Conservation (phyloP, 1,139 yeast species). For the Yamadazyma atlantica region DNA sequence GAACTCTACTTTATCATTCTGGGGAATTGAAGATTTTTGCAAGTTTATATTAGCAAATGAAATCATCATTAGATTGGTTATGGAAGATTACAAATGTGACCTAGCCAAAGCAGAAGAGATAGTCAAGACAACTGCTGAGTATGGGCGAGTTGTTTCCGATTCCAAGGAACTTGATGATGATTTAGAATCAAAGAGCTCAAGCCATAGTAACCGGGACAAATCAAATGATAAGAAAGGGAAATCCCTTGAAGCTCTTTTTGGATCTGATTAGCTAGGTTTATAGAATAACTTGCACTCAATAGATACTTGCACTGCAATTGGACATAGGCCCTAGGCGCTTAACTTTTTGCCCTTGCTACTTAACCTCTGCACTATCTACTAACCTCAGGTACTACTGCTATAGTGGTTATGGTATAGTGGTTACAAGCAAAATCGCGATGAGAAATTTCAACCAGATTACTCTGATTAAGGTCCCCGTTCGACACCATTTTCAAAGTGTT, state of each 20-base stretch:
- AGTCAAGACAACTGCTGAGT: slow-evolving; percentile 51
- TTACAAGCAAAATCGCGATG: too few species aligned
- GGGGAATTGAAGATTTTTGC: slow-evolving; percentile 58
- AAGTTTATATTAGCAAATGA: slow-evolving; percentile 67
- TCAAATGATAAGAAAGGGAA: slow-evolving; percentile 1
- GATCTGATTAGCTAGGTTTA: not conserved
- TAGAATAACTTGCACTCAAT: not conserved
- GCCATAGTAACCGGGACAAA: not conserved
- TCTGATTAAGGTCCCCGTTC: not conserved
- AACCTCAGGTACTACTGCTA: too few species aligned
- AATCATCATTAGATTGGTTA: slow-evolving; percentile 49
- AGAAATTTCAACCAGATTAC: too few species aligned
- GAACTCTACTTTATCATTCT: slow-evolving; percentile 53
- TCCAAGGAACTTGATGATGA: slow-evolving; percentile 32
- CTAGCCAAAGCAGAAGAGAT: slow-evolving; percentile 46
- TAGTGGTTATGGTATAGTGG: too few species aligned
- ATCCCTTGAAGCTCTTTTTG: slow-evolving; percentile 1
- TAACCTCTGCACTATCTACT: too few species aligned
- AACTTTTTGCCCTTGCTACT: too few species aligned
- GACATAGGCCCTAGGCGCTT: too few species aligned
- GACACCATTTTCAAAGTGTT: not conserved
- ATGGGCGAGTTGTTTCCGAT: slow-evolving; percentile 53
- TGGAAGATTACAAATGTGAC: slow-evolving; percentile 41
- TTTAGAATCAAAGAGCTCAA: not conserved
- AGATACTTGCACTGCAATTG: too few species aligned